These are phyloP conservation scores for Mucor mucedo DNA, from an alignment of 371 early-diverging fungal species.

Conservation along the genomic window DNA sequence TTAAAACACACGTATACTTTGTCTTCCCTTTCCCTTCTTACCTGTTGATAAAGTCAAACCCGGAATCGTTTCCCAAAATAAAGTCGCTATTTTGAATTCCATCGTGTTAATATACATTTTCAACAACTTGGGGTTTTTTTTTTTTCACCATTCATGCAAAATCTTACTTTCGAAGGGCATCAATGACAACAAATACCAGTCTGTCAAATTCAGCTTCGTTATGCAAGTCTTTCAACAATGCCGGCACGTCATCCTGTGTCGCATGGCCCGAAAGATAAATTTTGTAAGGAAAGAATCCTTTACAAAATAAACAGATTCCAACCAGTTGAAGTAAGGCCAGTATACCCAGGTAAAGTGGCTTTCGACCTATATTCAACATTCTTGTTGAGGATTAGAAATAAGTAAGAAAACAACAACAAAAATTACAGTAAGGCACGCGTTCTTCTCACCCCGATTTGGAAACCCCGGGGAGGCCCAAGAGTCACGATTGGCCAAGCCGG, in stretches of 20 bases:
- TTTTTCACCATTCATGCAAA: too few species aligned
- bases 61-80: constrained; percentile 69
- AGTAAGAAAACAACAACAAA: too few species aligned
- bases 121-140: too few species aligned
- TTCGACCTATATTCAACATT: constrained; percentile 10
- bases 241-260: constrained; percentile 26
- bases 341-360: constrained; percentile 17
- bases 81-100: constrained; percentile 64
- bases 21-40: constrained; percentile 20
- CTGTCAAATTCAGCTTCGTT: constrained; percentile 66
- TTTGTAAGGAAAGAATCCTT: constrained; percentile 84
- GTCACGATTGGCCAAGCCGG: too few species aligned
- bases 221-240: constrained; percentile 6
- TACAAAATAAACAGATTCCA: constrained; percentile 69
- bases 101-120: too few species aligned
- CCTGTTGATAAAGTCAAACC: constrained; percentile 68
- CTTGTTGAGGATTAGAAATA: too few species aligned
- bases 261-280: constrained; percentile 67
- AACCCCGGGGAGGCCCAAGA: too few species aligned
- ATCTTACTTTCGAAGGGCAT: constrained; percentile 71
- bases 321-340: constrained; percentile 58
- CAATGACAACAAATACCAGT: constrained; percentile 80
- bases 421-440: too few species aligned
- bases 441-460: too few species aligned
- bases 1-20: background rate